Percentiles rank a stretch among this genome's conserved stretches.
These are phyloP conservation scores for Silene uniflora DNA, from an alignment of 148 eudicot species.

Conservation along the genomic window DNA sequence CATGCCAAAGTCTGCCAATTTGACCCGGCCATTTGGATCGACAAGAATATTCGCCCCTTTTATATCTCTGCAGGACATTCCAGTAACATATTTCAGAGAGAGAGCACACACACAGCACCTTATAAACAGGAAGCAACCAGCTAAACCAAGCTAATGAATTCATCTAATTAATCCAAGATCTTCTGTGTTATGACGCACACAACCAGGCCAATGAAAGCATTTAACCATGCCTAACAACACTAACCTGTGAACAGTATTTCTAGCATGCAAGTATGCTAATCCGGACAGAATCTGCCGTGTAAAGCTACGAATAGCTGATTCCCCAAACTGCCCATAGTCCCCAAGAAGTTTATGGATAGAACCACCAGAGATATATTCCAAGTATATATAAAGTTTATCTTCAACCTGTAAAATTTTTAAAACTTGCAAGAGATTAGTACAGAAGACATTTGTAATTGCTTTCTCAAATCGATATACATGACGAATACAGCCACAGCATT, in stretches of 20 bases:
- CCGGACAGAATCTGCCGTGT: constrained; percentile 57
- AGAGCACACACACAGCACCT: background rate
- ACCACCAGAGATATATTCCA: constrained; percentile 75
- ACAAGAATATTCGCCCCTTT: constrained; percentile 79
- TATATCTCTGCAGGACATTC: constrained; percentile 48
- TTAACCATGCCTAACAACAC: background rate
- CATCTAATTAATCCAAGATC: no score
- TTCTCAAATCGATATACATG: background rate
- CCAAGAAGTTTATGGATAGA: constrained; percentile 60
- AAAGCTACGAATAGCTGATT: constrained; percentile 57
- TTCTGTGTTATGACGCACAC: no score
- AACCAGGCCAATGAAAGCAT: constrained; percentile 7
- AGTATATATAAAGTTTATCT: constrained; percentile 51
- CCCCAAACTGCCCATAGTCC: constrained; percentile 60
- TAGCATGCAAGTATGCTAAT: constrained; percentile 57
- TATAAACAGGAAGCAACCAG: background rate
- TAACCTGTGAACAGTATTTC: constrained; percentile 58
- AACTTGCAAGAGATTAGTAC: no score
- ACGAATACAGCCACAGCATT: no score
- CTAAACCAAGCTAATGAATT: background rate
- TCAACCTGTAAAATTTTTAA: constrained; percentile 31
- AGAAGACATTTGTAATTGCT: background rate
- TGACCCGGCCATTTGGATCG: constrained; percentile 57
- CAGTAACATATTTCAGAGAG: background rate
- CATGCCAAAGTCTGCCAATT: constrained; percentile 78